These are phyloP conservation scores for Colletotrichum eleusines DNA, from an alignment of 2,329 filamentous ascomycete genomes.

Conservation along the genomic window DNA sequence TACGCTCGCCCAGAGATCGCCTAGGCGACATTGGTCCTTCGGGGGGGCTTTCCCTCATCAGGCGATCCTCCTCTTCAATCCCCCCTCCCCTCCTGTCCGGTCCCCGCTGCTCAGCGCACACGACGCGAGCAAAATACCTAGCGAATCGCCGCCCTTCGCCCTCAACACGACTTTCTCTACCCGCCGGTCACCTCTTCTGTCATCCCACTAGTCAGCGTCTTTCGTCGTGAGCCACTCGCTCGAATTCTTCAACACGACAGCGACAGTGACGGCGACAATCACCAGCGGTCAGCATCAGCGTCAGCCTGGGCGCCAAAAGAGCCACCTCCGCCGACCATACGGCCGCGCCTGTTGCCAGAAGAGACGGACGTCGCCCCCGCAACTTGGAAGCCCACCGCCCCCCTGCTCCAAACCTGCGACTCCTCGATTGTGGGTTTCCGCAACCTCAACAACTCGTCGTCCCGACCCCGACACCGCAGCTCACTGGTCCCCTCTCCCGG, in stretches of 20 bases:
- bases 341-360: conserved; percentile 21
- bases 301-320: conserved; percentile 8
- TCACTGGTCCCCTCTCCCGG: conserved; percentile 9
- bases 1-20: conserved; percentile 21
- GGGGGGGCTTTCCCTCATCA: conserved; percentile 30
- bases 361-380: conserved; percentile 36
- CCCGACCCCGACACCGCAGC: conserved; percentile 19
- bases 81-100: conserved; percentile 10
- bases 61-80: conserved; percentile 22
- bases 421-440: conserved; percentile 40
- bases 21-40: conserved; percentile 22
- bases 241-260: conserved; percentile 15
- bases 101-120: conserved; percentile 23
- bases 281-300: not conserved
- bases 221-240: conserved; percentile 27
- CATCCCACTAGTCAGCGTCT: conserved; percentile 31
- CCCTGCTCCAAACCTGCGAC: conserved; percentile 40
- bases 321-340: conserved; percentile 19
- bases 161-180: conserved; percentile 18
- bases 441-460: conserved; percentile 35
- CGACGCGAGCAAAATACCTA: conserved; percentile 29
- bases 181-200: conserved; percentile 20
- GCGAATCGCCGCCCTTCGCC: conserved; percentile 24
- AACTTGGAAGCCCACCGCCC: conserved; percentile 21
- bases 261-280: not conserved